Conservation (phyloP, 2,329 filamentous ascomycete genomes). For the Aureobasidium sp. region DNA sequence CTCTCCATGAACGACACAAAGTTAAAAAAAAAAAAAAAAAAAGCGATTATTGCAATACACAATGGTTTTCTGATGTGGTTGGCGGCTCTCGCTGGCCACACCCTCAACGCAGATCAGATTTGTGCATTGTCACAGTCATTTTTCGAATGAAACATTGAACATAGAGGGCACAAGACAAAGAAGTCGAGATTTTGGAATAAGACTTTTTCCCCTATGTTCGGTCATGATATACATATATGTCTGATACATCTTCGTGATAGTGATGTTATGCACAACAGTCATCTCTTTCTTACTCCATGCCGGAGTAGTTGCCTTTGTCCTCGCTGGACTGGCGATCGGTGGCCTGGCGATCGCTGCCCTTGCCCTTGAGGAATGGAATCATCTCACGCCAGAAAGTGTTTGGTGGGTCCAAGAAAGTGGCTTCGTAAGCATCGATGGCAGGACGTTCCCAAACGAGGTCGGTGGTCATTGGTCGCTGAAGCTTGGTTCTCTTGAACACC, state of each 20-base stretch:
- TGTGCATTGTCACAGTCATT: background rate
- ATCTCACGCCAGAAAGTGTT: slow-evolving; percentile 51
- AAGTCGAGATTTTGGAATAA: background rate
- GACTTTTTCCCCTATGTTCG: background rate
- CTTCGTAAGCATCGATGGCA: slow-evolving; percentile 50
- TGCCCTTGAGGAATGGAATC: slow-evolving; percentile 5
- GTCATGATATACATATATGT: background rate
- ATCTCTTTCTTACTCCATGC: background rate
- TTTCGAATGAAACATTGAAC: background rate
- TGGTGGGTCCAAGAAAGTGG: slow-evolving; percentile 37
- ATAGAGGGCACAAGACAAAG: background rate
- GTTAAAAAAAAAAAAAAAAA: too few relatives aligned
- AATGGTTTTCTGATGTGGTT: too few relatives aligned
- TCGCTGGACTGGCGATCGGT: background rate
- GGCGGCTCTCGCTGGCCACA: too few relatives aligned
- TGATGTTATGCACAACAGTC: background rate
- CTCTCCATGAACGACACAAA: too few relatives aligned
- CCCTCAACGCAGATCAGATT: too few relatives aligned
- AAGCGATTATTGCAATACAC: too few relatives aligned
- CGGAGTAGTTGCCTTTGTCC: background rate
- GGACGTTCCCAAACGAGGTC: slow-evolving; percentile 56
- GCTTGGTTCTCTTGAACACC: slow-evolving; percentile 49
- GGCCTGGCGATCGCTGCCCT: background rate
- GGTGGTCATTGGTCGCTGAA: slow-evolving; percentile 45
- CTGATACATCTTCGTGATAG: background rate